Evolutionary conservation across 169 alveolate genomes (phyloP).

Genomic region (Eimeria sp.): DNA sequence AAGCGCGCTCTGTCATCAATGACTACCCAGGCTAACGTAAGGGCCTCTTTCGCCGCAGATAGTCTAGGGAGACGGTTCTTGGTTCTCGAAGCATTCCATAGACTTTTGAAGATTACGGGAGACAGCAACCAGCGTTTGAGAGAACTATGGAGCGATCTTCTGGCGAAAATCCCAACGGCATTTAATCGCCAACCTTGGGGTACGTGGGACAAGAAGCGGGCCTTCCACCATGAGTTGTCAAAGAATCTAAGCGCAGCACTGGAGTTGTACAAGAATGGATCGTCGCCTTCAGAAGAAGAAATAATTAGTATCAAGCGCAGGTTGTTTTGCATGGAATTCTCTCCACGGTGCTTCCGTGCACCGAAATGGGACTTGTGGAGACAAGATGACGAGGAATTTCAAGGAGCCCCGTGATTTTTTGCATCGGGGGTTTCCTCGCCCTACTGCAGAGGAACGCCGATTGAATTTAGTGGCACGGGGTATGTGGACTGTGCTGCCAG

Average conservation of each 20-base stretch:
- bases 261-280: neutral
- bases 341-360: neutral
- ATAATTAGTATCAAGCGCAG: neutral
- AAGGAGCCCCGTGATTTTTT: neutral
- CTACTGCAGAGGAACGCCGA: neutral
- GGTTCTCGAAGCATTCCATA: neutral
- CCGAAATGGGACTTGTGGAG: conserved; percentile 2
- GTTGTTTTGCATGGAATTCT: neutral
- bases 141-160: neutral
- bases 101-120: neutral
- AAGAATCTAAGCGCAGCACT: neutral
- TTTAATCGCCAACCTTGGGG: neutral
- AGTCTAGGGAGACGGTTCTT: conserved; percentile 20
- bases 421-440: neutral
- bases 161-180: neutral
- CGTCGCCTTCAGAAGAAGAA: neutral
- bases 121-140: neutral
- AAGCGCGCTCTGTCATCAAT: neutral
- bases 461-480: too few relatives aligned
- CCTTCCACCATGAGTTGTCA: neutral
- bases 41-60: neutral
- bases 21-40: neutral
- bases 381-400: neutral
- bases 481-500: too few relatives aligned
- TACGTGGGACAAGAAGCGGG: neutral